A percentile compares a stretch with the other conserved stretches of the same genome.
Conservation (phyloP, 2,329 filamentous ascomycete genomes). For the Ceratocystis albifundus region DNA sequence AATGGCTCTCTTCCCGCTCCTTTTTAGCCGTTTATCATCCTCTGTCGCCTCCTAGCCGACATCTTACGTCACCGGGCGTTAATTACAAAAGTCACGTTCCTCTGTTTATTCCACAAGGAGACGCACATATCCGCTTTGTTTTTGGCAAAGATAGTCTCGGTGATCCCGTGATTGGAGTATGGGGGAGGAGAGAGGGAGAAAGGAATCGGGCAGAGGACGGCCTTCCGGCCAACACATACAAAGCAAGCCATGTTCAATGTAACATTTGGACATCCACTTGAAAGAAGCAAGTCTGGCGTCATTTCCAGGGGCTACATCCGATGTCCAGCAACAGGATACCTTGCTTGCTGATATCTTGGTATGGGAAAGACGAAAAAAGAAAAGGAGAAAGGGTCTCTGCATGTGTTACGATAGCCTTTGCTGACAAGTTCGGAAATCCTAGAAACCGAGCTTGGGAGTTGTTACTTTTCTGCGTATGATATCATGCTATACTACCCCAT, state of each 20-base stretch:
- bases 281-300: neutral
- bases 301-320: conserved; percentile 32
- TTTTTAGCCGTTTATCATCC: neutral
- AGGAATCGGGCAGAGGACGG: neutral
- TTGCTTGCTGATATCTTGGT: neutral
- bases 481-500: neutral
- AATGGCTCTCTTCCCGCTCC: neutral
- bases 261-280: neutral
- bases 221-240: neutral
- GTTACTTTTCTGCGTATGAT: neutral
- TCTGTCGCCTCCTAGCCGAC: neutral
- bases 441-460: neutral
- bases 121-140: conserved; percentile 1
- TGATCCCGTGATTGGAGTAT: conserved; percentile 1
- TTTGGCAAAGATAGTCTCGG: no score
- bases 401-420: neutral
- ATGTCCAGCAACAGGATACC: neutral
- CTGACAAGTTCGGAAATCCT: neutral
- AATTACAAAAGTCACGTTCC: neutral
- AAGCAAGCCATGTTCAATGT: neutral
- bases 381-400: conserved; percentile 15
- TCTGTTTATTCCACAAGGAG: neutral
- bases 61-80: neutral
- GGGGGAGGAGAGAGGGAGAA: neutral
- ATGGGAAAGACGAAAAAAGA: conserved; percentile 21